phyloP scores from a whole-genome alignment of 2,329 filamentous ascomycete genomes.

The Trichoderma harzianum region DNA sequence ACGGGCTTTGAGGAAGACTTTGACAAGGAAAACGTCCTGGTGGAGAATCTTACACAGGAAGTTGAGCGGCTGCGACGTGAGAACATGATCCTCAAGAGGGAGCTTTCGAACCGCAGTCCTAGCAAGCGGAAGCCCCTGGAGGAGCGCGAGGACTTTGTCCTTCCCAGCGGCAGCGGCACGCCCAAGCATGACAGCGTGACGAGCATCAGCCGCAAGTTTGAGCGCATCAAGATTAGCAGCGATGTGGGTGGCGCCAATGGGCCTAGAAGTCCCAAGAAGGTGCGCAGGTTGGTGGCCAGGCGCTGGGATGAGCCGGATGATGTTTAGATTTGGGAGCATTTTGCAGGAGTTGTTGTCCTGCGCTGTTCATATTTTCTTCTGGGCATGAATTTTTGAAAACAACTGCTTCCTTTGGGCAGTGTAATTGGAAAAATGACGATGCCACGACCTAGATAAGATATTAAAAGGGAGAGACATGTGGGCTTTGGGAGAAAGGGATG shows the following conservation, averaged over 20 bases:
- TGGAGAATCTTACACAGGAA: constrained; percentile 66
- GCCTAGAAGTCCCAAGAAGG: constrained; percentile 49
- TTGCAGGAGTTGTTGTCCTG: not conserved
- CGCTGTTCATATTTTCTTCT: not conserved
- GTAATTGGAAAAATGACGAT: constrained; percentile 6
- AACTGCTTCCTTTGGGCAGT: not conserved
- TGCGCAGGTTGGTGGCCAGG: constrained; percentile 46
- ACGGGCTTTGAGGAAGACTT: constrained; percentile 50
- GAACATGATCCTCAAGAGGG: constrained; percentile 61
- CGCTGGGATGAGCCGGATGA: constrained; percentile 43
- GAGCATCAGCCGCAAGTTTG: constrained; percentile 46
- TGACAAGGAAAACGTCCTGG: constrained; percentile 59
- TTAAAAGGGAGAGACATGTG: not conserved
- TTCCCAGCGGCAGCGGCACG: not conserved
- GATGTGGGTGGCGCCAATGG: constrained; percentile 33
- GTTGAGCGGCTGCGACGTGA: constrained; percentile 67
- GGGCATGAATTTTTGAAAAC: not conserved
- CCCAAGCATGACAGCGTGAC: constrained; percentile 25
- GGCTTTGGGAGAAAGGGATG: not conserved
- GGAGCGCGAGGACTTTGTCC: constrained; percentile 49
- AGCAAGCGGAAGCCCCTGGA: constrained; percentile 55
- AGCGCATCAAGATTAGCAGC: constrained; percentile 48
- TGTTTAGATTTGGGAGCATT: not conserved
- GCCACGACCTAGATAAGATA: not conserved
- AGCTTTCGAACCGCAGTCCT: constrained; percentile 61